Evolutionary conservation across 352 stramenopile genomes (phyloP).

Genomic region (Albugo candida): DNA sequence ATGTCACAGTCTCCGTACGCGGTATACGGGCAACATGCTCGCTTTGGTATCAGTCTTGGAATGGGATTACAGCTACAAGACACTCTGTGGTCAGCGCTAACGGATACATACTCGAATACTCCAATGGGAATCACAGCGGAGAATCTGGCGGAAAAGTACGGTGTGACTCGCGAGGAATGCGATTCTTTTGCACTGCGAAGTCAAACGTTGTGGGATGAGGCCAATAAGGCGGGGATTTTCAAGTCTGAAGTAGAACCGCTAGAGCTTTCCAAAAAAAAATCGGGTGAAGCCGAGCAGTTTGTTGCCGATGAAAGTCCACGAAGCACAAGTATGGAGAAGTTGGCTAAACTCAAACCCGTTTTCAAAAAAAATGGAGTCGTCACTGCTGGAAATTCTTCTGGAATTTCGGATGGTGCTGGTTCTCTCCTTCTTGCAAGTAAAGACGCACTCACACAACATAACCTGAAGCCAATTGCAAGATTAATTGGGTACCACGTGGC

Average conservation of each 20-base stretch:
- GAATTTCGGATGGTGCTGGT: constrained; percentile 93
- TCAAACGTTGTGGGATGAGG: constrained; percentile 85
- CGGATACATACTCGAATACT: constrained; percentile 86
- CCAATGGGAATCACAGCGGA: constrained; percentile 98
- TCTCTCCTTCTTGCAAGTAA: constrained; percentile 88
- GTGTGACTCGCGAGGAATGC: constrained; percentile 85
- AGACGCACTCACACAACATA: constrained; percentile 82
- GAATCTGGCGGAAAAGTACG: constrained; percentile 92
- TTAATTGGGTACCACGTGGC: constrained; percentile 84
- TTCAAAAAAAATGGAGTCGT: constrained; percentile 97
- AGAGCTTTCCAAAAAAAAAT: constrained; percentile 77
- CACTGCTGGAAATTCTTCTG: constrained; percentile 90
- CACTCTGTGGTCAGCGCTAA: constrained; percentile 92
- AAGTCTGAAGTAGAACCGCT: constrained; percentile 86
- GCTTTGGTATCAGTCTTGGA: constrained; percentile 87
- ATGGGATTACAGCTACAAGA: constrained; percentile 87
- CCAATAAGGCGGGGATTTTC: constrained; percentile 84
- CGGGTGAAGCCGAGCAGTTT: constrained; percentile 58
- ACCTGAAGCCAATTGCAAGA: constrained; percentile 84
- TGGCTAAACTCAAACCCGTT: constrained; percentile 86
- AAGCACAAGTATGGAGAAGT: constrained; percentile 57
- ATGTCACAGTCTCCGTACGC: constrained; percentile 91
- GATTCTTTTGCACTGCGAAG: constrained; percentile 89
- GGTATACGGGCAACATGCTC: constrained; percentile 80
- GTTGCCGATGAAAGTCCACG: constrained; percentile 62